These are phyloP conservation scores for Trichocomaceae sp. DNA, from an alignment of 2,329 filamentous ascomycete genomes.

Conservation along the genomic window DNA sequence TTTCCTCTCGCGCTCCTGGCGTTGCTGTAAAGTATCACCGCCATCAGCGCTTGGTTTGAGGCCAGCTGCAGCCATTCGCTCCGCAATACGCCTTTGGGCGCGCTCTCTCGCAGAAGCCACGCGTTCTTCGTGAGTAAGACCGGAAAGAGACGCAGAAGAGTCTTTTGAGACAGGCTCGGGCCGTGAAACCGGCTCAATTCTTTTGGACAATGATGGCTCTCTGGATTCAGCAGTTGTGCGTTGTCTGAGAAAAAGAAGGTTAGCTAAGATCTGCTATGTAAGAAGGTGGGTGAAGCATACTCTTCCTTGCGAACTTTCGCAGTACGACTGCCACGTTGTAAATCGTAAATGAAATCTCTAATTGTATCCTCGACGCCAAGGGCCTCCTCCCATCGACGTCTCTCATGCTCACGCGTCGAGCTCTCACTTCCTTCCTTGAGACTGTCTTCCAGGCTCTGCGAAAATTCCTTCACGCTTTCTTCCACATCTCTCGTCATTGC, in stretches of 20 bases:
- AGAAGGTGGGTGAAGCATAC: constrained; percentile 28
- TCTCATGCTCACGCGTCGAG: constrained; percentile 78
- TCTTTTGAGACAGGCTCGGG: constrained; percentile 45
- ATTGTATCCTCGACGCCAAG: constrained; percentile 95
- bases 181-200: constrained; percentile 21
- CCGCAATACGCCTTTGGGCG: constrained; percentile 93
- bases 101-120: constrained; percentile 96
- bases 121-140: constrained; percentile 86
- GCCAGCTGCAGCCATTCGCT: constrained; percentile 85
- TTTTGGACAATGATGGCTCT: constrained; percentile 16
- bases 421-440: constrained; percentile 74
- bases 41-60: constrained; percentile 76
- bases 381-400: constrained; percentile 89
- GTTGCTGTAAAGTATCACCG: constrained; percentile 74
- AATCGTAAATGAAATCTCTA: constrained; percentile 94
- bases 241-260: constrained; percentile 7
- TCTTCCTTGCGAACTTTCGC: constrained; percentile 62
- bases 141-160: constrained; percentile 68
- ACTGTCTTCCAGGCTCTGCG: constrained; percentile 74
- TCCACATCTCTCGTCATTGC: constrained; percentile 95
- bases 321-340: constrained; percentile 78
- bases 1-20: constrained; percentile 77
- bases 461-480: constrained; percentile 86
- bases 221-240: constrained; percentile 9
- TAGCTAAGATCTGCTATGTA: background rate